Conservation (phyloP, 2,329 filamentous ascomycete species). For the Exophiala sideris region DNA sequence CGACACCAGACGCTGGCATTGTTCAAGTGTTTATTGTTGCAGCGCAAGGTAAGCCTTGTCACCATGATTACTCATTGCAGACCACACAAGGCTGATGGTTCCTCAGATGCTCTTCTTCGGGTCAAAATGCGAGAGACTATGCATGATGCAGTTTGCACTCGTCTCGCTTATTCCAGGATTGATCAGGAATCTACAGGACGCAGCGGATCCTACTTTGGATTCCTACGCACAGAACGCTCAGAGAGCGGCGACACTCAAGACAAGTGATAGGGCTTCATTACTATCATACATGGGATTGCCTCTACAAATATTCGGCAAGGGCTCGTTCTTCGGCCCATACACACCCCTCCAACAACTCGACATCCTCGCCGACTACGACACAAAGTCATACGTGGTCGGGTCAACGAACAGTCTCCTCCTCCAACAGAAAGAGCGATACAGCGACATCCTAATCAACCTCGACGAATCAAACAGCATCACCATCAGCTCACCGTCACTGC, state of each 20-base stretch:
- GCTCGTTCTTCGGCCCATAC: conserved; percentile 92
- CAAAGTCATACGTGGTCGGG: conserved; percentile 95
- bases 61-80: not conserved
- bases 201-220: conserved; percentile 89
- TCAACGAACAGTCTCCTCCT: conserved; percentile 93
- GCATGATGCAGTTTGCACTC: conserved; percentile 97
- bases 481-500: conserved; percentile 76
- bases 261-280: conserved; percentile 85
- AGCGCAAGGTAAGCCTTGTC: conserved; percentile 70
- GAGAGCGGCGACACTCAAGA: conserved; percentile 79
- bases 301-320: conserved; percentile 93
- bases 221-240: conserved; percentile 71
- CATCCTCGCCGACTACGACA: conserved; percentile 85
- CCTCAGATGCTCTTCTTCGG: conserved; percentile 94
- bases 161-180: conserved; percentile 93
- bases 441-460: conserved; percentile 93
- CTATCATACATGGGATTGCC: conserved; percentile 93
- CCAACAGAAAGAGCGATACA: conserved; percentile 92
- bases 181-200: conserved; percentile 87
- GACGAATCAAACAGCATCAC: conserved; percentile 69
- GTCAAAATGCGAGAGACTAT: conserved; percentile 89
- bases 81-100: not conserved
- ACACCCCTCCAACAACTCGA: conserved; percentile 95
- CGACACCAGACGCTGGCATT: conserved; percentile 91
- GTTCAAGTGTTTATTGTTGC: conserved; percentile 87